phyloP scores from a whole-genome alignment of 345 rosid species.

The Garcia nutans region DNA sequence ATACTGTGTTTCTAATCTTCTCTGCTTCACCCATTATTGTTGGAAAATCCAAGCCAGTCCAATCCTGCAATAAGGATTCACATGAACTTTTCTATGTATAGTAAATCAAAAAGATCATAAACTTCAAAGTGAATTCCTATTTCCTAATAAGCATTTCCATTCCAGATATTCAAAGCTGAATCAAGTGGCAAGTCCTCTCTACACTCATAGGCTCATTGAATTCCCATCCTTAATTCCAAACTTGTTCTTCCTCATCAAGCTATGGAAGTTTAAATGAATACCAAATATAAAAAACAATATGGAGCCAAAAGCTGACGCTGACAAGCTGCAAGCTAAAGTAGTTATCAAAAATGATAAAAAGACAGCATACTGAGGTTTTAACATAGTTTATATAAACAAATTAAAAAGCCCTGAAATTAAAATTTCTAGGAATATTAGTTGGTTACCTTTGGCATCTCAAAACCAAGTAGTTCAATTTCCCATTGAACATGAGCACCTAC shows the following conservation, averaged over 20 bases:
- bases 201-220: neutral
- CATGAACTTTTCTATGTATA: neutral
- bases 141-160: neutral
- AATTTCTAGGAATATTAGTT: neutral
- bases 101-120: neutral
- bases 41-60: constrained; percentile 92
- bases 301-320: neutral
- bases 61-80: constrained; percentile 58
- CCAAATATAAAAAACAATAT: neutral
- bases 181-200: neutral
- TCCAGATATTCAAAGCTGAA: constrained; percentile 1
- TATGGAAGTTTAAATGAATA: neutral
- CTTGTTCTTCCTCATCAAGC: neutral
- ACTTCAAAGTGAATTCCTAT: neutral
- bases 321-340: neutral
- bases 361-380: neutral
- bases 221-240: neutral
- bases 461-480: constrained; percentile 96
- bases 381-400: neutral
- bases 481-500: constrained; percentile 88
- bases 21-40: constrained; percentile 93
- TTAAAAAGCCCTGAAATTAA: neutral
- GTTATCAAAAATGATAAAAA: neutral
- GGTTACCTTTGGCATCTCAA: constrained; percentile 88
- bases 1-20: constrained; percentile 79